Conservation (phyloP, 306 rosid genomes). For the Acmispon strigosus region DNA sequence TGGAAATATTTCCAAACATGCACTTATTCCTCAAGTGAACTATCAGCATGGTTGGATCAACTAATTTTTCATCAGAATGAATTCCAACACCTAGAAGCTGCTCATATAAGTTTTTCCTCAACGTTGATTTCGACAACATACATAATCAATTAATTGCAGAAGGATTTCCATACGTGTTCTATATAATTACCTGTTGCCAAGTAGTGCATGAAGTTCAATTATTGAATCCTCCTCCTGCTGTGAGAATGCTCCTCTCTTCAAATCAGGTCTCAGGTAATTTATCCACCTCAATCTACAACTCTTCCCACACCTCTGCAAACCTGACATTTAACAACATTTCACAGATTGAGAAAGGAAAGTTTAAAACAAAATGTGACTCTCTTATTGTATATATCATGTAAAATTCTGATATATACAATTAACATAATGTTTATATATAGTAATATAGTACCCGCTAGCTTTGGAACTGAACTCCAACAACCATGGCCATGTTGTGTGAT, state of each 20-base stretch:
- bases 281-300: constrained; percentile 97
- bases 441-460: constrained; percentile 59
- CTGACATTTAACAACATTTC: constrained; percentile 26
- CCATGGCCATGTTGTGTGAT: constrained; percentile 95
- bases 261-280: constrained; percentile 88
- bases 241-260: constrained; percentile 94
- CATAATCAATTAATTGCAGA: too few relatives aligned
- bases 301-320: constrained; percentile 88
- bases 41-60: too few relatives aligned
- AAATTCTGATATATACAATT: background rate
- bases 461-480: constrained; percentile 98
- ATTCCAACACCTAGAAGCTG: too few relatives aligned
- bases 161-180: too few relatives aligned
- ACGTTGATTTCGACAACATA: too few relatives aligned
- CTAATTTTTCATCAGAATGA: too few relatives aligned
- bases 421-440: background rate
- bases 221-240: constrained; percentile 79
- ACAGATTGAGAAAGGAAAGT: too few relatives aligned
- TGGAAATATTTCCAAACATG: too few relatives aligned
- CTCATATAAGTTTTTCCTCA: too few relatives aligned
- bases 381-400: background rate
- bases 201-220: constrained; percentile 79
- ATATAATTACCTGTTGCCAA: constrained; percentile 58
- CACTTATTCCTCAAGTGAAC: too few relatives aligned
- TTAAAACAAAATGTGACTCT: background rate